Evolutionary conservation across 345 rosid species (phyloP).

Genomic region (Leavenworthia alabamica): DNA sequence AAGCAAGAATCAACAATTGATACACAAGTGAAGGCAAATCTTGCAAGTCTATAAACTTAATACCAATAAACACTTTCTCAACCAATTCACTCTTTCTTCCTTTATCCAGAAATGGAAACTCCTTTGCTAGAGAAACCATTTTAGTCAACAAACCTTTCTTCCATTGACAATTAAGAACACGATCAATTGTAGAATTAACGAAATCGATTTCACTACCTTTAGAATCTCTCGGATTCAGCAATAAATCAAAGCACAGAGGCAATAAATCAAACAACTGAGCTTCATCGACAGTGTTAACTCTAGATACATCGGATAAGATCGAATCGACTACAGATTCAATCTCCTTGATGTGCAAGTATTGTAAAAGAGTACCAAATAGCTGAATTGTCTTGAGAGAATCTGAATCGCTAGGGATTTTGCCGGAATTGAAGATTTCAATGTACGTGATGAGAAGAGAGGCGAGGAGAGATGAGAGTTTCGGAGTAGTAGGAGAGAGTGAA

Average conservation of each 20-base stretch:
- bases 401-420: conserved; percentile 49
- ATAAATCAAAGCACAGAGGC: conserved; percentile 48
- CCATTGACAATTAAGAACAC: conserved; percentile 49
- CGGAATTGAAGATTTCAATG: conserved; percentile 41
- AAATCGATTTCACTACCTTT: conserved; percentile 36
- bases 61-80: conserved; percentile 58
- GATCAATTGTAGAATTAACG: conserved; percentile 37
- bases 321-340: conserved; percentile 38
- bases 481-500: conserved; percentile 43
- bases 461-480: conserved; percentile 46
- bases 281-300: conserved; percentile 43
- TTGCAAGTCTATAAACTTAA: conserved; percentile 54
- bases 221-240: conserved; percentile 30
- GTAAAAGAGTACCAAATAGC: conserved; percentile 43
- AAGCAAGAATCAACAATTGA: conserved; percentile 71
- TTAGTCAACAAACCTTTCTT: conserved; percentile 48
- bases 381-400: conserved; percentile 55
- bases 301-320: conserved; percentile 25
- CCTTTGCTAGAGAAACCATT: conserved; percentile 57
- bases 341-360: conserved; percentile 32
- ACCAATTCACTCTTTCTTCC: conserved; percentile 49
- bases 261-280: conserved; percentile 68
- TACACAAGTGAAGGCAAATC: conserved; percentile 70
- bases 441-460: conserved; percentile 58
- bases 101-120: conserved; percentile 47